Evolutionary conservation across 495 filamentous ascomycete species (phyloP), one percentile per base, ranked within the genome.

Genomic region (Penicillium ucsense): DNA sequence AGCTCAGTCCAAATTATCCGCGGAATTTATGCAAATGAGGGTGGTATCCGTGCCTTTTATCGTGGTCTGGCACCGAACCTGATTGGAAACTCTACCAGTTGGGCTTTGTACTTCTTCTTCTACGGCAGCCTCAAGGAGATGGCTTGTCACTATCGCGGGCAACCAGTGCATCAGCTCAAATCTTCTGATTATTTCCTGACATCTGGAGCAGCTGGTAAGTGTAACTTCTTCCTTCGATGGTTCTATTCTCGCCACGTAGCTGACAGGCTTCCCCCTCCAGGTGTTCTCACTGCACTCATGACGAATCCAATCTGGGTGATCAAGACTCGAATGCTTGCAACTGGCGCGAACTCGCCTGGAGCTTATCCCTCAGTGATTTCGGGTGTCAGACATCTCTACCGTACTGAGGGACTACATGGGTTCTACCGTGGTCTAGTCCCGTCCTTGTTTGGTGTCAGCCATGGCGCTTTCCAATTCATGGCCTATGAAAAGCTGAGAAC

Each of bases 281-380:
- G 81, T n/a, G 60, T 75, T 31, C 56, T 85, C 12, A 91, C 88
- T 4, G 84, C 88, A 34, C 61, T 89, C 29, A 70, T 86, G 50
- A 97, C 94, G 41, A 99, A 99, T 61, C 92, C 92, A 4, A 85
- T 99, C 59, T 99, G 92, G 92, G 92, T 99, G 5, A 79, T 99
- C 61, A 97, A 97, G 65, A 99, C 92, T 3, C 86, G 92, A 43
- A 97, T 99, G 91, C 72, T 99, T 8, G 86, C 89, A 31, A 88
- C 83, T 3, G 83, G 89, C 54, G 76, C 77, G 40, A 65, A 71
- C 36, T 73, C 78, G 28, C 83, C 81, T 2, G 88, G 88, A 44
- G 90, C 90, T 4, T 99, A 97, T 67, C 68, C 77, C n/a, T 82
- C 77, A 49, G 82, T 94, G 63, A 68, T 68, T 43, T 70, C 81